Base-by-base conservation (phyloP, 148 eudicot species). In the Simmondsia chinensis region DNA sequence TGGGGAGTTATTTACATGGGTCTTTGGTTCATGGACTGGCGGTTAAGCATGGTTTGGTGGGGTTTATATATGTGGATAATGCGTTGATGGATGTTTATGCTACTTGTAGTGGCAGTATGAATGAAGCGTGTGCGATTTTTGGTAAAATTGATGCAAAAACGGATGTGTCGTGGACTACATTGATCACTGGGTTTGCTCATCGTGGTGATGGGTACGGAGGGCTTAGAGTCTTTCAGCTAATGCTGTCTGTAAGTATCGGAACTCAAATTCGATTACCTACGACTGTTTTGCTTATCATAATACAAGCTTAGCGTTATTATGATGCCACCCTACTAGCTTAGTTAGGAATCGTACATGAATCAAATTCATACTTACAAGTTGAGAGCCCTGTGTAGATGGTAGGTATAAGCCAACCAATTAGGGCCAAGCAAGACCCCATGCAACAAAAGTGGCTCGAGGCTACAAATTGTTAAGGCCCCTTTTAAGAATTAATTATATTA, bases 141-240 rank as follows among this genome's bases (percentile, higher is more conserved):
- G 42, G 31, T 35, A 72, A 61, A 32, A 80, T 83, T 63, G 9
- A 18, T 13, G 33, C 16, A 29, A 83, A 77, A 56, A 80, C 51
- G 57, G 60, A 48, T 20, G 96, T 80, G 46, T 69, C 96, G 0
- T 88, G 96, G 96, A 88, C 96, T 23, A 71, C 79, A 9, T 53
- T 88, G 63, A 83, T 88, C 29, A 59, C 96, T 0, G 94, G 87
- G 2, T 88, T 70, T 47, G 80, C 96, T 35, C 96, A 83, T 69
- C 69, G 61, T 0, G 87, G 89, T 6, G 77, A 83, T 57, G 96
- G 86, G 26, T 61, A 70, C 59, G 67, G 67, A n/a, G 96, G 57
- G 12, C 73, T 88, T 43, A 36, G 54, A 53, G 61, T 62, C 56
- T 83, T 88, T 31, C 67, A 57, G 32, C 51, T 52, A 61, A 88